Conservation (phyloP, 1,284 basidiomycete species). For the Stygiomarasmius scandens region DNA sequence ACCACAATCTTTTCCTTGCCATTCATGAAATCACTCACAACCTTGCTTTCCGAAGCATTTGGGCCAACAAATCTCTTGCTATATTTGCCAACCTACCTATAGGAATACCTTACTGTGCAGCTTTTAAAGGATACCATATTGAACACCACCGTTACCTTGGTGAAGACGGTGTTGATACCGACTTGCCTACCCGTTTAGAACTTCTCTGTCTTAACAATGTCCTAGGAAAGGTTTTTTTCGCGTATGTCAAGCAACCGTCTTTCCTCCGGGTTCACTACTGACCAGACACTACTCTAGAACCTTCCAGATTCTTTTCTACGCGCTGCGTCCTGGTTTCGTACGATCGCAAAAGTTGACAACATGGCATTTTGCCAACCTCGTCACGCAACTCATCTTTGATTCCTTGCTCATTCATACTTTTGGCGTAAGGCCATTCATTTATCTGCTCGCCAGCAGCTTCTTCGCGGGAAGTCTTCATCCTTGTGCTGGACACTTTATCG, state of each 20-base stretch:
- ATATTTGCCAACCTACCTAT: slow-evolving; percentile 93
- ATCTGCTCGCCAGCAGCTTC: slow-evolving; percentile 88
- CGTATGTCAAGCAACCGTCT: slow-evolving; percentile 46
- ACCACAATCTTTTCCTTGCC: slow-evolving; percentile 96
- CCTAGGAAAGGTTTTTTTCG: slow-evolving; percentile 96
- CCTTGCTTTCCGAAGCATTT: slow-evolving; percentile 86
- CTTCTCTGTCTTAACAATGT: slow-evolving; percentile 91
- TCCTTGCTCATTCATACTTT: slow-evolving; percentile 62
- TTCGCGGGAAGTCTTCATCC: slow-evolving; percentile 96
- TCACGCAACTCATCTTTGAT: slow-evolving; percentile 75
- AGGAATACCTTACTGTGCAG: slow-evolving; percentile 92
- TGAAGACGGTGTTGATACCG: slow-evolving; percentile 96
- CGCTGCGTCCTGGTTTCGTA: slow-evolving; percentile 93
- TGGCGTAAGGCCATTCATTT: slow-evolving; percentile 72
- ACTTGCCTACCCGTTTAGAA: slow-evolving; percentile 88
- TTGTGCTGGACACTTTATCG: slow-evolving; percentile 96
- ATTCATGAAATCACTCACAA: slow-evolving; percentile 99
- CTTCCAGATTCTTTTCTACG: slow-evolving; percentile 98
- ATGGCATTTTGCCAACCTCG: slow-evolving; percentile 86
- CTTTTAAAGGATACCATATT: slow-evolving; percentile 96
- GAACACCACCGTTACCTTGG: slow-evolving; percentile 95
- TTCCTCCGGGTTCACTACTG: background rate
- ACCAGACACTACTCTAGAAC: slow-evolving; percentile 53
- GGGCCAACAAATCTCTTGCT: slow-evolving; percentile 85
- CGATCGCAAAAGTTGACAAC: slow-evolving; percentile 79